Percentiles rank a stretch among this genome's conserved stretches.
Conservation (phyloP, 306 rosid genomes). For the Acmispon strigosus region DNA sequence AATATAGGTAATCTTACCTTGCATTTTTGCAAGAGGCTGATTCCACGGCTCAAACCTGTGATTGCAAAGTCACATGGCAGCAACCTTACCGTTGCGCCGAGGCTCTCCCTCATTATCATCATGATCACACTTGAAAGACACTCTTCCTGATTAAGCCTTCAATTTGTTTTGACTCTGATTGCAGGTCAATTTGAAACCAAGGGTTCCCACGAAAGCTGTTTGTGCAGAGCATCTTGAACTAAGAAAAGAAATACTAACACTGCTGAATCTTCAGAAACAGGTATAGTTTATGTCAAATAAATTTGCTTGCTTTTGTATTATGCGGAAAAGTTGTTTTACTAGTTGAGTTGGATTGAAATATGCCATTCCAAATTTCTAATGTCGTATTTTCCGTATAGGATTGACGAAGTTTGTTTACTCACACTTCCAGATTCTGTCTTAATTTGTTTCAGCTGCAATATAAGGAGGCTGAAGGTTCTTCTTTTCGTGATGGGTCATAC, state of each 20-base stretch:
- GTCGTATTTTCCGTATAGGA: not conserved
- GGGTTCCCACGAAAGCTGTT: conserved; percentile 91
- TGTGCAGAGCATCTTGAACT: conserved; percentile 95
- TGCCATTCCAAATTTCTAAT: not conserved
- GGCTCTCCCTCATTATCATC: too few relatives aligned
- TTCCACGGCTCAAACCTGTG: too few relatives aligned
- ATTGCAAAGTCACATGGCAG: too few relatives aligned
- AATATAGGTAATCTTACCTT: too few relatives aligned
- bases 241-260: conserved; percentile 85
- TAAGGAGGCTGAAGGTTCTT: conserved; percentile 86
- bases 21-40: too few relatives aligned
- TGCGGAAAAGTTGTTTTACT: not conserved
- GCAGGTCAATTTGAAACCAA: conserved; percentile 88
- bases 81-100: too few relatives aligned
- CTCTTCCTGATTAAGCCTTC: not conserved
- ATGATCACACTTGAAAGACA: too few relatives aligned
- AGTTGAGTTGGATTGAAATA: not conserved
- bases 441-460: conserved; percentile 64
- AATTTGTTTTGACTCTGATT: not conserved
- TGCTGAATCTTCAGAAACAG: conserved; percentile 93
- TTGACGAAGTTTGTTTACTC: too few relatives aligned
- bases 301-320: not conserved
- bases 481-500: conserved; percentile 70
- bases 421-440: too few relatives aligned
- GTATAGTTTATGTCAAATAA: conserved; percentile 25